Evolutionary conservation across 768 basidiomycete species (phyloP), one percentile per base, ranked within the genome.

Genomic region (Rhizopogon vinicolor): DNA sequence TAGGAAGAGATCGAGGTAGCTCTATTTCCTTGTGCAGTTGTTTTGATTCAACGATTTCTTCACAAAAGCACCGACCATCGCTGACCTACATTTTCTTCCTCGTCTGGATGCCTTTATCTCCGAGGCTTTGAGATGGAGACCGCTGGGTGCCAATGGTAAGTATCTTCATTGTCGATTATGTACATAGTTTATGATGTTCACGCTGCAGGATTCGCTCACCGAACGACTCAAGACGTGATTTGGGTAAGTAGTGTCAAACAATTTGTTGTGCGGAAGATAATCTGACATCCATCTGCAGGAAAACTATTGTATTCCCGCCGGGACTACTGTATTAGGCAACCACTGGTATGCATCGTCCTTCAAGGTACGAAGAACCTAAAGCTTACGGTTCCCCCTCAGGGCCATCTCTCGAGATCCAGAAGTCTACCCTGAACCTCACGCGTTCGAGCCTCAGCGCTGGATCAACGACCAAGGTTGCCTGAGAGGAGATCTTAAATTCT

Each of bases 151-250:
- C 0, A 44, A 56, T 6, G 73, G 76, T 73, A 46, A 9, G 70
- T 62, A n/a, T 18, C 35, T 8, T 31, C 7, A 12, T 25, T 19
- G 16, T 33, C 7, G 7, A 25, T 28, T 5, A 7, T 43, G 12
- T 3, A n/a, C 39, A 3, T 14, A 12, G 10, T 8, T 28, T 51
- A 3, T 49, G 56, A 13, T 33, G 8, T 42, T n/a, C 12, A 33
- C 14, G 14, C 44, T 29, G 3, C 12, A 63, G 84, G 84, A 0
- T 82, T 85, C 50, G 72, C 81, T 0, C 86, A 87, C 57, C 77
- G 77, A 46, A 78, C 84, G 0, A 86, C 79, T 1, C 78, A 77
- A 52, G 84, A 87, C 56, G 76, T 87, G 41, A 64, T 81, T 25
- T 87, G 81, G 79, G 82, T 81, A 51, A 7, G 42, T 41, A 35